These are phyloP conservation scores for Lasiodiplodia theobromae DNA, from an alignment of 2,329 filamentous ascomycete species.

Conservation along the genomic window DNA sequence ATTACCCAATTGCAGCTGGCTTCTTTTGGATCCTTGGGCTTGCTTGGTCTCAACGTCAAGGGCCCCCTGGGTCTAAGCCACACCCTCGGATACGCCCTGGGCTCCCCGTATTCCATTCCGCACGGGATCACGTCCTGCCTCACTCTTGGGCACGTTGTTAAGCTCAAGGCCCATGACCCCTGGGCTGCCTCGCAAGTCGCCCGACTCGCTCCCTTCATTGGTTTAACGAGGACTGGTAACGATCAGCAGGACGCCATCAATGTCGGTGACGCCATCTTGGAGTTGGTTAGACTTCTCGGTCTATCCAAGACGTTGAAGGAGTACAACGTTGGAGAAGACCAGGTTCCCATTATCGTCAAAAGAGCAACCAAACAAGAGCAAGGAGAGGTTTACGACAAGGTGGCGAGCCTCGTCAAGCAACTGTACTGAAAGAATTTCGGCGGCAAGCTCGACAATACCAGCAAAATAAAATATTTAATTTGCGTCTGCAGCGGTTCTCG, in stretches of 20 bases:
- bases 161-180: conserved; percentile 57
- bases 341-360: conserved; percentile 53
- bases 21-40: conserved; percentile 59
- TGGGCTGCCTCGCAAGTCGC: conserved; percentile 56
- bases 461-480: conserved; percentile 5
- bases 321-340: conserved; percentile 52
- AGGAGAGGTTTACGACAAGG: conserved; percentile 52
- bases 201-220: conserved; percentile 54
- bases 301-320: conserved; percentile 56
- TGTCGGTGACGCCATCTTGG: conserved; percentile 54
- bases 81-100: conserved; percentile 59
- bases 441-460: conserved; percentile 23
- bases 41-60: conserved; percentile 59
- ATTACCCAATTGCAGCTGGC: conserved; percentile 62
- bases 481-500: background rate
- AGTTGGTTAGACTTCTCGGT: conserved; percentile 53
- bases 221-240: conserved; percentile 48
- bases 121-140: conserved; percentile 64
- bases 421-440: conserved; percentile 44
- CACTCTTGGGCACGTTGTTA: conserved; percentile 62
- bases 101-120: conserved; percentile 62
- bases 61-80: conserved; percentile 59
- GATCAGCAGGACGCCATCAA: conserved; percentile 51
- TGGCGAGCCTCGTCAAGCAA: conserved; percentile 52
- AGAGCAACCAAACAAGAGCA: conserved; percentile 53